Evolutionary conservation across 768 basidiomycete species (phyloP), one percentile per base, ranked within the genome.

Genomic region (Cytidiella melzeri): DNA sequence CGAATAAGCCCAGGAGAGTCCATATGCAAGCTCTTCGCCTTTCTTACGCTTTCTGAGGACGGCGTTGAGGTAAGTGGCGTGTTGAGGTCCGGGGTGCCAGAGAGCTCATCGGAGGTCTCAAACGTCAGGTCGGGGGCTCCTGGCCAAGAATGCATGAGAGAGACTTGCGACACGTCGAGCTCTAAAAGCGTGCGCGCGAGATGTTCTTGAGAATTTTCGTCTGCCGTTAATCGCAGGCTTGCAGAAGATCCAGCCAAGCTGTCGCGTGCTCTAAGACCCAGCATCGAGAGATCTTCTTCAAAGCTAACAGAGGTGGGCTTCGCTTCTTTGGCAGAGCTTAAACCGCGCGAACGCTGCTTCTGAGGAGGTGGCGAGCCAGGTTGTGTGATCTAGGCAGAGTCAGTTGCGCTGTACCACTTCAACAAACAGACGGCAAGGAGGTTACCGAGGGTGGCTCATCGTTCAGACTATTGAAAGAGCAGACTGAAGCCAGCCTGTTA

Each of bases 41-140:
- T 53, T 18, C 52, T 27, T 21, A 47, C n/a, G 43, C 52, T 53
- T 30, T 53, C 52, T 1, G 41, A 48, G n/a, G 52, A 48, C 21
- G n/a, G 40, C 12, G 46, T 25, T 13, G 41, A 12, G n/a, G 19
- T 42, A 20, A n/a, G 21, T 5, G 52, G 52, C 18, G 52, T 53
- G n/a, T 48, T 18, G 10, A 53, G 43, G 3, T 10, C 20, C 27
- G 34, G 28, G 3, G 30, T 23, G 12, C 27, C 46, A 20, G 52
- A 34, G 19, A 39, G 45, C 4, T 34, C 41, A 5, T 41, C 46
- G 13, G 26, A 26, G 9, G 41, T 42, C 5, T 25, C 42, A 21
- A 48, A 53, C 9, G 52, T 53, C 18, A 48, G 26, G 47, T 48
- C 47, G 5, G 47, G 40, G 24, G 21, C 24, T 27, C 21, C 40